These are phyloP conservation scores for Teratosphaeriaceae sp. DNA, from an alignment of 2,329 filamentous ascomycete species.

Conservation along the genomic window DNA sequence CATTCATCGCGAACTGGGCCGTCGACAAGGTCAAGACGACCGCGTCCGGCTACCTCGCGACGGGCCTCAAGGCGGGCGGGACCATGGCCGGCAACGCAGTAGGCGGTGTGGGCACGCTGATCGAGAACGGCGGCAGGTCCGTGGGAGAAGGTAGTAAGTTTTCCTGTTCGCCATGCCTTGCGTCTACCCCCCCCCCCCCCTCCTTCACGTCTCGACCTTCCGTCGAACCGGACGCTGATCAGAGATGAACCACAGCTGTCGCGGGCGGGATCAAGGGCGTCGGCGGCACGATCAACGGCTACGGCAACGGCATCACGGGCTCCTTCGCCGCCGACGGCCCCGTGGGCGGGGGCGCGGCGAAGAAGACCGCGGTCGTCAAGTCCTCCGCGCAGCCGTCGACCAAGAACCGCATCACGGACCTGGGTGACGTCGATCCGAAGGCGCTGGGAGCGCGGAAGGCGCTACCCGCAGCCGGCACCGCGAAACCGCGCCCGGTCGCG, in stretches of 20 bases:
- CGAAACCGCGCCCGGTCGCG: slow-evolving; percentile 4
- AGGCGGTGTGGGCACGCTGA: slow-evolving; percentile 27
- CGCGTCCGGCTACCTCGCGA: slow-evolving; percentile 25
- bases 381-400: neutral
- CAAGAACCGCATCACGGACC: slow-evolving; percentile 1
- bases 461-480: neutral
- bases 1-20: slow-evolving; percentile 24
- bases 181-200: too few relatives aligned
- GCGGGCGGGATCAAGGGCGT: slow-evolving; percentile 28
- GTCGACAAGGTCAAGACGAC: slow-evolving; percentile 28
- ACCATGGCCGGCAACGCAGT: slow-evolving; percentile 33
- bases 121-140: slow-evolving; percentile 27
- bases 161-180: neutral
- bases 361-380: slow-evolving; percentile 16
- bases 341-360: slow-evolving; percentile 12
- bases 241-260: slow-evolving; percentile 21
- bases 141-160: slow-evolving; percentile 28
- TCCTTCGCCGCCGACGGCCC: slow-evolving; percentile 27
- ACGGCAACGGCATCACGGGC: slow-evolving; percentile 26
- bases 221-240: slow-evolving; percentile 10
- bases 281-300: slow-evolving; percentile 29
- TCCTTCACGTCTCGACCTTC: neutral
- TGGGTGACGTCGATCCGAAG: neutral
- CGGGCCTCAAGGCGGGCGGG: slow-evolving; percentile 30
- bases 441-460: slow-evolving; percentile 2